These are phyloP conservation scores for Circinella umbellata DNA, from an alignment of 371 early-diverging fungal species.

Conservation along the genomic window DNA sequence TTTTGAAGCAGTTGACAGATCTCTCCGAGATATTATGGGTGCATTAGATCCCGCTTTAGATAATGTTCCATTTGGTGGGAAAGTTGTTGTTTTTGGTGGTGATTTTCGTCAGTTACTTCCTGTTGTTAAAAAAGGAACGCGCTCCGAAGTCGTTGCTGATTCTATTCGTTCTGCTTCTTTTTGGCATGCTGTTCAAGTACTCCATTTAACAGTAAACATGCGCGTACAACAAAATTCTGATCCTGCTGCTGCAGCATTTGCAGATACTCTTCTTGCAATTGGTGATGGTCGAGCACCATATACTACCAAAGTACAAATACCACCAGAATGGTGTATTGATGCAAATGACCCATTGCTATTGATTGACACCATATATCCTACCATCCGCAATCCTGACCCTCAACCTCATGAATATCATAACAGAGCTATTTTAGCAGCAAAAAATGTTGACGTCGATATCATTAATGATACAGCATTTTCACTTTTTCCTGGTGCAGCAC, in stretches of 20 bases:
- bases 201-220: too few relatives aligned
- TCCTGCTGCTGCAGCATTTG: neutral
- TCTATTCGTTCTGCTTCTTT: too few relatives aligned
- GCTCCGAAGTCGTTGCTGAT: too few relatives aligned
- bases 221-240: neutral
- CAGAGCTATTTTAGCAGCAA: neutral
- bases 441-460: neutral
- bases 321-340: neutral
- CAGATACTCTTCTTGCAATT: constrained; percentile 1
- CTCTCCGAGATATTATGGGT: too few relatives aligned
- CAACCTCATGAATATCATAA: neutral
- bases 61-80: too few relatives aligned
- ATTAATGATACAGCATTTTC: neutral
- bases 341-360: neutral
- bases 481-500: neutral
- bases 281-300: constrained; percentile 8
- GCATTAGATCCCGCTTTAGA: too few relatives aligned
- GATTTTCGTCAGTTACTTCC: too few relatives aligned
- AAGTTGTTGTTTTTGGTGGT: too few relatives aligned
- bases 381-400: neutral
- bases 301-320: neutral
- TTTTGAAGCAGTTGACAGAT: too few relatives aligned
- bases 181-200: too few relatives aligned
- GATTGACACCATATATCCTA: neutral
- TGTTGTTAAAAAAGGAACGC: too few relatives aligned